Conservation (phyloP, 2,329 filamentous ascomycete genomes). For the Exophiala phaeomuriformis region DNA sequence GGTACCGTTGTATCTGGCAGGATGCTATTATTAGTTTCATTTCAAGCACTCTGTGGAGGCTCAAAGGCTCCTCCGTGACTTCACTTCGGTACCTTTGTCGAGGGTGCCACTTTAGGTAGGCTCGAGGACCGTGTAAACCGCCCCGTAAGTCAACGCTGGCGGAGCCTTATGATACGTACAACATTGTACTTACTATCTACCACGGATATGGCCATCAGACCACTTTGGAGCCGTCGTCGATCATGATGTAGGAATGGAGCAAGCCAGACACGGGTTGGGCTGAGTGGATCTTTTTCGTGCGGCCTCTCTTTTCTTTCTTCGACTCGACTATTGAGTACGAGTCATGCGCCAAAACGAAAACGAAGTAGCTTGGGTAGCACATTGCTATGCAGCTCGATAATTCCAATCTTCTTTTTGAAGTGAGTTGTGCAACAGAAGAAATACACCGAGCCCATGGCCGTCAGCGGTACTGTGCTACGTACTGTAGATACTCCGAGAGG, state of each 20-base stretch:
- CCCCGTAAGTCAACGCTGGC: not conserved
- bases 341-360: too few relatives aligned
- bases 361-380: too few relatives aligned
- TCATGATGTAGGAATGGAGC: not conserved
- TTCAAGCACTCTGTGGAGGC: too few relatives aligned
- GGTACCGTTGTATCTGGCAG: too few relatives aligned
- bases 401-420: too few relatives aligned
- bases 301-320: not conserved
- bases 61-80: not conserved
- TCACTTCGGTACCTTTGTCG: not conserved
- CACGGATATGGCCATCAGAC: not conserved
- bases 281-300: not conserved
- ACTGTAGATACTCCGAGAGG: not conserved
- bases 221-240: not conserved
- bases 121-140: not conserved
- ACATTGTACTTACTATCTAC: too few relatives aligned
- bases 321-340: too few relatives aligned
- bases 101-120: not conserved
- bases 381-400: too few relatives aligned
- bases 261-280: not conserved
- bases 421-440: too few relatives aligned
- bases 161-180: too few relatives aligned
- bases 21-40: too few relatives aligned
- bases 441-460: too few relatives aligned
- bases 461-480: not conserved